phyloP scores from a whole-genome alignment of 176 grass and related monocot genomes.

The Hyparrhenia diplandra region DNA sequence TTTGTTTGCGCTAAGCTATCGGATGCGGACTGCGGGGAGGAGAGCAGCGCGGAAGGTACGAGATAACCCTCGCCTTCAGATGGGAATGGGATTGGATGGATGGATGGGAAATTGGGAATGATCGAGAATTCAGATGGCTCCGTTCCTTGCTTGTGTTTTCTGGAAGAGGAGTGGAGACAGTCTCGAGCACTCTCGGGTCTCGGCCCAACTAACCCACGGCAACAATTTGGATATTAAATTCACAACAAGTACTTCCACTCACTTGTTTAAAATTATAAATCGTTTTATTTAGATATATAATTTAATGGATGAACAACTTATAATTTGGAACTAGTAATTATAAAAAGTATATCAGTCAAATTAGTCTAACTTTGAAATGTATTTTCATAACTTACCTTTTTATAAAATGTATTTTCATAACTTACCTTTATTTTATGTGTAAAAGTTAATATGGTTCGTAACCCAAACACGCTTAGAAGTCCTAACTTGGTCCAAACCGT shows the following conservation, averaged over 20 bases:
- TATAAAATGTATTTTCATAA: background rate
- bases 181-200: background rate
- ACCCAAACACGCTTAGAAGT: no score
- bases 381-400: no score
- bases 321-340: no score
- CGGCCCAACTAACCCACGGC: background rate
- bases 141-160: background rate
- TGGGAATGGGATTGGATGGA: conserved; percentile 12
- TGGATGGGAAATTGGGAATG: background rate
- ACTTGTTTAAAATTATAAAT: no score
- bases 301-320: no score
- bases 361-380: background rate
- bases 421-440: background rate
- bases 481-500: no score
- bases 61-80: conserved; percentile 19
- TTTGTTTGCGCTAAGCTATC: conserved; percentile 10
- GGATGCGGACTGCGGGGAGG: background rate
- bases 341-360: background rate
- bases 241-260: no score
- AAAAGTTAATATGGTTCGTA: background rate
- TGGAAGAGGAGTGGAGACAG: background rate
- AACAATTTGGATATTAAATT: no score
- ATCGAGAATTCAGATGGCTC: background rate
- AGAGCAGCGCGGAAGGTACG: background rate
- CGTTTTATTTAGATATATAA: no score